These are phyloP conservation scores for Daedaleopsis sinensis DNA, from an alignment of 768 basidiomycete genomes.

Conservation along the genomic window DNA sequence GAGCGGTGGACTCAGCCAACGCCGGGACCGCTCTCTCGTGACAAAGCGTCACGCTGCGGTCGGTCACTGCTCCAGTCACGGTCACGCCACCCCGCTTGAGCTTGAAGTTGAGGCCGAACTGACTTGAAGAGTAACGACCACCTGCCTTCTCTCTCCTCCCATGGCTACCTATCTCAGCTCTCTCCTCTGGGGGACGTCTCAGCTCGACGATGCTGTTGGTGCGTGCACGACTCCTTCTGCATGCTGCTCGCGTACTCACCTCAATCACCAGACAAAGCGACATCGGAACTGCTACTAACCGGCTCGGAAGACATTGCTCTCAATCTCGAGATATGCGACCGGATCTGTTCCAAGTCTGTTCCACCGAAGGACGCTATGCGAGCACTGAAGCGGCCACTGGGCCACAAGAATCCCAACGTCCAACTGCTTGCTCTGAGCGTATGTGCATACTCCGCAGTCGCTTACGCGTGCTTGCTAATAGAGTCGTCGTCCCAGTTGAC, in stretches of 20 bases:
- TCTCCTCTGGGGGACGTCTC: slow-evolving; percentile 82
- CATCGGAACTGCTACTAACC: slow-evolving; percentile 83
- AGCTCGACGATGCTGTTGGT: slow-evolving; percentile 86
- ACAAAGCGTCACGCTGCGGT: slow-evolving; percentile 13
- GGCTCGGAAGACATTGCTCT: slow-evolving; percentile 90
- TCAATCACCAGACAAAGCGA: slow-evolving; percentile 77
- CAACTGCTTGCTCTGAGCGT: slow-evolving; percentile 87
- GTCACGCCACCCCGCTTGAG: not conserved
- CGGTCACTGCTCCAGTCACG: slow-evolving; percentile 12
- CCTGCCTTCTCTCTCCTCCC: slow-evolving; percentile 8
- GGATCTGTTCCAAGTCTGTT: slow-evolving; percentile 90
- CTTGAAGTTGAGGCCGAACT: slow-evolving; percentile 10
- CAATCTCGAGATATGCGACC: slow-evolving; percentile 95
- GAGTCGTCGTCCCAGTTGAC: slow-evolving; percentile 56
- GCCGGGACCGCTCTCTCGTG: slow-evolving; percentile 22
- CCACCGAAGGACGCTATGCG: slow-evolving; percentile 87
- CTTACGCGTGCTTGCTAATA: slow-evolving; percentile 4
- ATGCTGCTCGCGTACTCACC: slow-evolving; percentile 14
- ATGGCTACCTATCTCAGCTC: slow-evolving; percentile 63
- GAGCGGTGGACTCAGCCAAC: slow-evolving; percentile 33
- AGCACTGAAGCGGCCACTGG: slow-evolving; percentile 81
- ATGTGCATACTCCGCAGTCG: slow-evolving; percentile 36
- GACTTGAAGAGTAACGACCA: slow-evolving; percentile 17
- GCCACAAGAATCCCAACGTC: slow-evolving; percentile 96
- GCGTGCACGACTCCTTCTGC: slow-evolving; percentile 28